Base-by-base conservation (phyloP, 148 eudicot genomes). In the Spergularia marina region DNA sequence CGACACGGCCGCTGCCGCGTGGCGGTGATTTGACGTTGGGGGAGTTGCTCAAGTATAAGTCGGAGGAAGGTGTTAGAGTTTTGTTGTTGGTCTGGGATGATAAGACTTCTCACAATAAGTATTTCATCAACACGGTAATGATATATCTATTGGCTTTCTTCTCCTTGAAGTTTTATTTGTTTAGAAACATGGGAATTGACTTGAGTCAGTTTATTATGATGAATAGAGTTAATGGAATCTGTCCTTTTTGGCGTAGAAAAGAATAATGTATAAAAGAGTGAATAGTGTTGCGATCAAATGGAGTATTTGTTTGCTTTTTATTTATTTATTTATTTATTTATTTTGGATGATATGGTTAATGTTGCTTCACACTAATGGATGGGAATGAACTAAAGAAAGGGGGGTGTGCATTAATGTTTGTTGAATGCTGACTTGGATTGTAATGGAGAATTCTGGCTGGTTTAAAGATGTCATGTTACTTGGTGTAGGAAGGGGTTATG, bases 61-160 rank as follows among this genome's bases (percentile, higher is more conserved):
- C 99, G 0, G 88, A 95, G 79, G 99, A 95, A 84, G 99, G 99
- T 39, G 99, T 95, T 21, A 76, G 99, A 49, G 97, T 95, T 56
- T 72, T 95, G 83, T 59, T 95, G 82, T 70, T 95, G 82, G 86
- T 95, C 80, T 95, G 99, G 99, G 96, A 95, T 84, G 99, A 95
- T 72, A 92, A 90, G 85, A 92, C 97, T 77, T 95, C 99, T 10
- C 99, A 92, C 54, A 82, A 78, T 51, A 92, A 85, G 82, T 84
- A 85, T 60, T 79, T 88, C 53, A 21, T 95, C 40, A 88, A 89
- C 10, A 89, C 91, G 84, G 99, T 95, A 30, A 30, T 30, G 4
- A 3, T 30, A 30, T 23, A 10, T 11, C 5, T 36, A n/a, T 58
- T 20, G 0, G 4, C 30, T 41, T 55, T 20, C 0, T 3, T 21